These are phyloP conservation scores for Xylaria telfairii DNA, from an alignment of 495 filamentous ascomycete genomes.

Conservation along the genomic window DNA sequence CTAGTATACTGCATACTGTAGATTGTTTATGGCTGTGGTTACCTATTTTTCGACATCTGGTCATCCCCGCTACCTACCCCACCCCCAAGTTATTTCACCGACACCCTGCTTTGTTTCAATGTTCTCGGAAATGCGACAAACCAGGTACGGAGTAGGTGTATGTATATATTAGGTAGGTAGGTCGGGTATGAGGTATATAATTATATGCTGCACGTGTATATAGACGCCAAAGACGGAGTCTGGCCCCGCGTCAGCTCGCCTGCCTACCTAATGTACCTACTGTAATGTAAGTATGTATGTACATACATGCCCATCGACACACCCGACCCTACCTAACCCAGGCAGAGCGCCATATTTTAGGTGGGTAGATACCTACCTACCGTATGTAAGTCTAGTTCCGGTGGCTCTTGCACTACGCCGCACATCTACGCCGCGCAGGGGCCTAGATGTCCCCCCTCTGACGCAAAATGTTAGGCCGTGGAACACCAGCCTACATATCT, in stretches of 20 bases:
- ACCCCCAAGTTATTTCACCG: neutral
- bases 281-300: no score
- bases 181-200: neutral
- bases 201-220: neutral
- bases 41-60: neutral
- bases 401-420: conserved; percentile 14
- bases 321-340: neutral
- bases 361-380: conserved; percentile 14
- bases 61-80: neutral
- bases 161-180: neutral
- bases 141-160: neutral
- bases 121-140: neutral
- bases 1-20: no score
- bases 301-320: no score
- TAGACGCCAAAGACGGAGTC: neutral
- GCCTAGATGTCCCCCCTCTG: neutral
- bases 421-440: neutral
- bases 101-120: neutral
- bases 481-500: neutral
- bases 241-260: neutral
- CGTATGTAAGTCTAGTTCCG: neutral
- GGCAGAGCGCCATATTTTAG: neutral
- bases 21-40: no score
- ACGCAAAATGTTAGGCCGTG: conserved; percentile 7
- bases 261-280: neutral